phyloP scores from a whole-genome alignment of 2,329 filamentous ascomycete genomes.

The Graphiopsis chlorocephala region DNA sequence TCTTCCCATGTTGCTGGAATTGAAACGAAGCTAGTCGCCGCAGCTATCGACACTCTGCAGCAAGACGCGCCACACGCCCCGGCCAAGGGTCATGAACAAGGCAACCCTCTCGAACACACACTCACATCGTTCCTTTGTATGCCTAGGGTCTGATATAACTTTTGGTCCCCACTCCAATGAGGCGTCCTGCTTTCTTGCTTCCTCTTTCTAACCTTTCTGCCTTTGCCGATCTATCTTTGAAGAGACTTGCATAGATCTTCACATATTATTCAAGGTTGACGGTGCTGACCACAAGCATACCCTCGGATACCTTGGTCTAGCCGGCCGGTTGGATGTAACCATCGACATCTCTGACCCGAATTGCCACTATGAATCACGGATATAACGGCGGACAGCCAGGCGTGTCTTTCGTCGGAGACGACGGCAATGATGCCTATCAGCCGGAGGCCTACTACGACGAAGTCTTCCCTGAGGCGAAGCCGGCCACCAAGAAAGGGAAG shows the following conservation, averaged over 20 bases:
- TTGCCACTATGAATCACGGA: not conserved
- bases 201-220: not conserved
- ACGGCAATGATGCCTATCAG: not conserved
- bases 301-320: no score
- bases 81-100: not conserved
- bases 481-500: not conserved
- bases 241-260: not conserved
- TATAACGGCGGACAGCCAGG: not conserved
- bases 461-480: not conserved
- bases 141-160: not conserved
- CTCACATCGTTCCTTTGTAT: not conserved
- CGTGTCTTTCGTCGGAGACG: not conserved
- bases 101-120: conserved; percentile 2
- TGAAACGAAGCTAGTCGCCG: not conserved
- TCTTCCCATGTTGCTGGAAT: not conserved
- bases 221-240: not conserved
- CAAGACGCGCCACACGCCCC: not conserved
- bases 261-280: not conserved
- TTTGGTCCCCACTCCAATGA: not conserved
- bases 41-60: not conserved
- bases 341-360: no score
- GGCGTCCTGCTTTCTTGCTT: not conserved
- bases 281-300: not conserved
- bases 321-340: not conserved
- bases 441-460: not conserved